Base-by-base conservation (phyloP, 768 basidiomycete genomes). In the Amanita inopinata region DNA sequence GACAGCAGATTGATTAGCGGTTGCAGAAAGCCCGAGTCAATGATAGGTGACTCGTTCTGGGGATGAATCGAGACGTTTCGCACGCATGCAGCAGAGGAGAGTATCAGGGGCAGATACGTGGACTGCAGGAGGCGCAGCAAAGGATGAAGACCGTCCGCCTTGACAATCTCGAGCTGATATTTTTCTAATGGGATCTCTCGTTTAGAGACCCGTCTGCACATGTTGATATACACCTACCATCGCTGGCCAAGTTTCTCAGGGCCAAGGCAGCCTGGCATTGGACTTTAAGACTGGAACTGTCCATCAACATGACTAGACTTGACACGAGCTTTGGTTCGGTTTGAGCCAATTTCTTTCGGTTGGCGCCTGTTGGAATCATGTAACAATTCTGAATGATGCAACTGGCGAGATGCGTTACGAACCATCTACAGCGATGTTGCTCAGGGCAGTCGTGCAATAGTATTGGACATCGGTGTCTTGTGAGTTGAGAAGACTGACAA, bases 391-490 rank as follows among this genome's bases (percentile, higher is more conserved):
- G 28, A 36, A 41, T 19, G 14, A 20, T 18, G 24, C 11, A 22
- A 10, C 18, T 15, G 25, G 24, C 20, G 25, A 38, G 5, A 35
- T 40, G 14, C 2, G 18, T 38, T 22, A 46, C 51, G 14, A 51
- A 80, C 90, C 86, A 64, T 99, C 96, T 5, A 99, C 96, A 24
- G 96, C 96, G 51, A 99, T 99, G 56, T 99, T 99, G 59, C 88
- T 92, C 53, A 99, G 64, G 4, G 96, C 96, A 9, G 96, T 99
- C 4, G 96, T 99, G 63, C 96, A 99, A 60, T 99, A 99, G 57
- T 99, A 99, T 60, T 99, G 96, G 2, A 99, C 96, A 57, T 99
- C 96, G n/a, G 96, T 99, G 60, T 99, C 96, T 36, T 86, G 80
- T 4, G 89, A 92, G 58, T 93, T 96, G 49, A 99, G 70, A 24